Evolutionary conservation across 768 basidiomycete species (phyloP), one percentile per base, ranked within the genome.

Genomic region (Galerina marginata): DNA sequence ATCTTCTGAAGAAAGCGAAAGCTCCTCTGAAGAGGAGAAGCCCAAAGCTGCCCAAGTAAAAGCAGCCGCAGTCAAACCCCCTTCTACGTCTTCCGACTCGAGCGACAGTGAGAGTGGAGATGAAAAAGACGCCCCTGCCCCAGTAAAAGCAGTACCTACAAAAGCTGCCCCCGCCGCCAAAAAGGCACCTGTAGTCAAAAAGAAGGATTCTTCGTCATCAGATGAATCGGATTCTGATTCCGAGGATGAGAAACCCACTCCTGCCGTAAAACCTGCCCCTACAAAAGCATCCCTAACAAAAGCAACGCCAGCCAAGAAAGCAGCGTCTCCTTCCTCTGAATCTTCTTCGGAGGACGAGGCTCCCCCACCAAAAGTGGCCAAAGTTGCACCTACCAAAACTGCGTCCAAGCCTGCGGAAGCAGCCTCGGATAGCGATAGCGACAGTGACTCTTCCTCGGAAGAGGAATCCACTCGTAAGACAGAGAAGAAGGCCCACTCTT

Each of bases 31-130:
- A 64, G 86, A 86, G 42, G 85, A 87, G 68, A 83, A 84, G 67
- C 79, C 84, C 60, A 86, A 87, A 70, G 80, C 81, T 40, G 75
- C 78, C 7, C 83, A 82, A 67, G 75, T 83, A 39, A 83, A 83
- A 63, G 73, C 71, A 53, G 67, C 74, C 14, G 73, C 71, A 53
- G 67, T 74, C 15, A 79, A 82, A 61, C 71, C 73, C n/a, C 68
- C 72, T 43, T 65, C 78, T 5, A 69, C 74, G 9, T 71, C 76
- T 43, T 75, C 74, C 37, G 76, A 76, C 56, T 74, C 74, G 2
- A 72, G 71, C 56, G 74, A 75, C 37, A 71, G 68, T 42, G 77
- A 78, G 29, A 74, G 72, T 54, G 74, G 79, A n/a, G 70, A 70
- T 12, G 59, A 71, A 53, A 47, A 72, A 46, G 66, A 72, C 37